Evolutionary conservation across 108 stramenopile species (phyloP).

Genomic region (Cyclostephanos invisitatus): DNA sequence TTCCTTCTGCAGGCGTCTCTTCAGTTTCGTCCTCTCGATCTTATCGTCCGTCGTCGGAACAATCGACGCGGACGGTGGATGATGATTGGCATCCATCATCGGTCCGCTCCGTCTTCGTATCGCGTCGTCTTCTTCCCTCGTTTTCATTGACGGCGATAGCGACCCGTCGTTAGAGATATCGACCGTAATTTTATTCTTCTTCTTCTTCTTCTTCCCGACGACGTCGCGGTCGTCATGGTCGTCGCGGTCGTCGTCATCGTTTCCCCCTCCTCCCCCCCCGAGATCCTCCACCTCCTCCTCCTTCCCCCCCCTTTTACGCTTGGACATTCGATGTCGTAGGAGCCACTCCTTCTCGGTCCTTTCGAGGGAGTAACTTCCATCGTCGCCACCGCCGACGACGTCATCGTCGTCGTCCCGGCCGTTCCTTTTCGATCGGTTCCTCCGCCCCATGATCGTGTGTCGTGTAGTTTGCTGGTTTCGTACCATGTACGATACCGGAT

Average conservation of each 20-base stretch:
- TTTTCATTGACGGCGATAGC: no score
- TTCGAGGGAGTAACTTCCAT: no score
- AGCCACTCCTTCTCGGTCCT: background rate
- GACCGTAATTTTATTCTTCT: no score
- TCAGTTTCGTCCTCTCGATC: constrained; percentile 25
- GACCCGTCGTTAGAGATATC: no score
- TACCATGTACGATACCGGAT: no score
- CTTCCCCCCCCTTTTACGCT: background rate
- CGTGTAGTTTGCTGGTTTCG: no score
- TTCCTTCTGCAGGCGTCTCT: constrained; percentile 39
- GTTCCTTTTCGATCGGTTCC: no score
- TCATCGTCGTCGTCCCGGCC: no score
- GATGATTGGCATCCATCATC: background rate
- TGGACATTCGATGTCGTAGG: background rate
- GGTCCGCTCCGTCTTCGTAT: no score
- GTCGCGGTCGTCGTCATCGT: background rate
- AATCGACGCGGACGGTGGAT: background rate
- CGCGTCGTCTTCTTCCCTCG: background rate
- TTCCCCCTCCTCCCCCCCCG: background rate
- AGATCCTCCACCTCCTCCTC: background rate
- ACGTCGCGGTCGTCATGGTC: background rate
- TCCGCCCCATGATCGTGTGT: no score
- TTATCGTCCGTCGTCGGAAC: background rate
- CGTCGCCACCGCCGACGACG: no score
- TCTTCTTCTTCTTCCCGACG: no score